A percentile compares a stretch with the other conserved stretches of the same genome.
Conservation (phyloP, 2,329 filamentous ascomycete species). For the Fusarium neocosmosporiellum region DNA sequence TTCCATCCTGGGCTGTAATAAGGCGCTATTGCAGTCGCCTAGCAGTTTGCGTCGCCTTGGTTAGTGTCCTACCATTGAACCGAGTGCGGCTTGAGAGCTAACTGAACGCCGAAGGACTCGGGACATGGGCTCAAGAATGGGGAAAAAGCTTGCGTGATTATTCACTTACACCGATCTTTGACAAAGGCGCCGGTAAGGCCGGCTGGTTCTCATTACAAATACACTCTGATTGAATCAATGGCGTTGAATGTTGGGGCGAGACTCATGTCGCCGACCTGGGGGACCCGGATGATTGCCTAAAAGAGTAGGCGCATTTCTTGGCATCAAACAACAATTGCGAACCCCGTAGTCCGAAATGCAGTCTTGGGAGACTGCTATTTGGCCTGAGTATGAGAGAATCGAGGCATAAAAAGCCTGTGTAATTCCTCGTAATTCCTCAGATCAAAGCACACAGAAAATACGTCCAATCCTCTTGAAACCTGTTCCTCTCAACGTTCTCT, state of each 20-base stretch:
- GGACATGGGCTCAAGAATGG: background rate
- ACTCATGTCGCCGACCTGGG: no score
- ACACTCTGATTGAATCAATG: background rate
- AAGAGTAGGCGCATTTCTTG: slow-evolving; percentile 23
- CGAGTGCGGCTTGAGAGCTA: no score
- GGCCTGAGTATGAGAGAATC: background rate
- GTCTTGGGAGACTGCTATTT: background rate
- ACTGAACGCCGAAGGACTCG: background rate
- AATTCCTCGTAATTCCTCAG: background rate
- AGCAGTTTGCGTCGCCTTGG: no score
- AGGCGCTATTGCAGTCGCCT: no score
- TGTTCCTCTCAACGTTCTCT: background rate
- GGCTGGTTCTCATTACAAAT: background rate
- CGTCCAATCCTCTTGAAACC: background rate
- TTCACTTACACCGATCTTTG: background rate
- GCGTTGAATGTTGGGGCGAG: no score
- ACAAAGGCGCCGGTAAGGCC: background rate
- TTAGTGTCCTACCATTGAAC: background rate
- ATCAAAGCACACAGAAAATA: background rate
- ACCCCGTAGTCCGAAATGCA: background rate
- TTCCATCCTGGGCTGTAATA: no score
- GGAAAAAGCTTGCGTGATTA: background rate
- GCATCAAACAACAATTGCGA: background rate
- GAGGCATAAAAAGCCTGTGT: background rate
- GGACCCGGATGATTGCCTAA: slow-evolving; percentile 6